phyloP scores from a whole-genome alignment of 2,329 filamentous ascomycete genomes.

The Byssothecium circinans region DNA sequence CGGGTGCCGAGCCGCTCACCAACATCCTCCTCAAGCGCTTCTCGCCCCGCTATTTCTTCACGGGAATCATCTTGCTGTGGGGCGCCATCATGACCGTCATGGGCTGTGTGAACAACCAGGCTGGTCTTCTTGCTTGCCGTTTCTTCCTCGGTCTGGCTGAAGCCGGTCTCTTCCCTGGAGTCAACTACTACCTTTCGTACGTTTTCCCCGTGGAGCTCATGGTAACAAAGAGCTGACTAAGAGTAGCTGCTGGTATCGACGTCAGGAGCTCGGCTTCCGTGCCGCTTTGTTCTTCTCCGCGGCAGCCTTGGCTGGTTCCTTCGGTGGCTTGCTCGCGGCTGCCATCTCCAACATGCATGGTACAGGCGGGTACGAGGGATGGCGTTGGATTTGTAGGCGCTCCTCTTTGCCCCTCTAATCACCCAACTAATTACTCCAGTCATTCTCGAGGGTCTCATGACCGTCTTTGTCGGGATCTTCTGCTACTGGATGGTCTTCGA shows the following conservation, averaged over 20 bases:
- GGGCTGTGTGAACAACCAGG: conserved; percentile 48
- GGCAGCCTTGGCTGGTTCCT: conserved; percentile 60
- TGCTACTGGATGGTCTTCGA: conserved; percentile 64
- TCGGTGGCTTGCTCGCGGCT: conserved; percentile 61
- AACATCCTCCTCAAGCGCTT: conserved; percentile 65
- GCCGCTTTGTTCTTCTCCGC: conserved; percentile 64
- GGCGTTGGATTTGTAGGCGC: conserved; percentile 43
- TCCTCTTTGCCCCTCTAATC: neutral
- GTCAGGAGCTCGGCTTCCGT: conserved; percentile 55
- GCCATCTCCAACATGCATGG: conserved; percentile 64
- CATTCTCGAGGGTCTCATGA: conserved; percentile 43
- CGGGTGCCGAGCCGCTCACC: conserved; percentile 56
- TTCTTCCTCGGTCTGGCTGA: conserved; percentile 44
- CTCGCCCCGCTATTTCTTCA: conserved; percentile 51
- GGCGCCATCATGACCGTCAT: conserved; percentile 55
- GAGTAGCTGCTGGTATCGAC: conserved; percentile 56
- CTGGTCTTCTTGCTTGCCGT: conserved; percentile 39
- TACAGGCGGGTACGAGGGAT: conserved; percentile 49
- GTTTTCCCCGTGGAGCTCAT: conserved; percentile 5
- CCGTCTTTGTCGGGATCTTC: conserved; percentile 39
- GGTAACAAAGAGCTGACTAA: conserved; percentile 11
- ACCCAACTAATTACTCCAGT: conserved; percentile 21
- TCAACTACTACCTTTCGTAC: conserved; percentile 61
- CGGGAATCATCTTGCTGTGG: conserved; percentile 53
- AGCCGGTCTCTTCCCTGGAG: conserved; percentile 43